Base-by-base conservation (phyloP, 1,139 yeast genomes). In the Wickerhamomyces sp. region DNA sequence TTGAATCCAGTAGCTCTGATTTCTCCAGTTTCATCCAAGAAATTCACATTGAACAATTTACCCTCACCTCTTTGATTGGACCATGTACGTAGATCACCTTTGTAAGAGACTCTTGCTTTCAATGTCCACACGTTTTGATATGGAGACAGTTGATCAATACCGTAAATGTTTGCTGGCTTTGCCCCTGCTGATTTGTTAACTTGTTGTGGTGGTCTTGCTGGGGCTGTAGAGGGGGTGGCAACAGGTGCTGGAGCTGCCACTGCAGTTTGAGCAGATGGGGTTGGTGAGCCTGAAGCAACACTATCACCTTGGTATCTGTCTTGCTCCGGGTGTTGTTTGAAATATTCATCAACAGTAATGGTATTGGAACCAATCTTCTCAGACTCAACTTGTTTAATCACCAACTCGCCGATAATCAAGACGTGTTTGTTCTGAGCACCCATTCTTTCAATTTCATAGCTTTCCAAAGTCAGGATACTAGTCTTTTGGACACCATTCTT, bases 1-100 rank as follows among this genome's bases (percentile, higher is more conserved):
- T 85, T 86, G 61, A 93, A 93, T 4, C 94, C 96, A 8, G 97
- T 88, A 13, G 95, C 97, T 52, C 94, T 75, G 51, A 93, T 93
- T 64, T 91, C 98, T 52, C 94, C 96, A 6, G 96, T 83, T 57
- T 93, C 95, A 57, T 93, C 99, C 45, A 89, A 65, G 46, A 93
- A 77, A 49, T 88, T 86, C 27, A 87, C 87, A 49, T 83, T 83
- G 65, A 93, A 87, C 41, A 93, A 70, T 58, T 86, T 85, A 36
- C 98, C 98, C 46, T 83, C 88, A 41, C 96, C 95, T 51, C 80
- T 73, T 39, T 78, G 79, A 52, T 88, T 88, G 35, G 85, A 75
- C 91, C 93, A 93, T 27, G 84, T 82, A 61, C 88, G 81, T 50
- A 91, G 70, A 43, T 88, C 96, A 37, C 94, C 79, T 59, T 91